Base-by-base conservation (phyloP, 2,329 filamentous ascomycete genomes). In the Colletotrichum sp. region DNA sequence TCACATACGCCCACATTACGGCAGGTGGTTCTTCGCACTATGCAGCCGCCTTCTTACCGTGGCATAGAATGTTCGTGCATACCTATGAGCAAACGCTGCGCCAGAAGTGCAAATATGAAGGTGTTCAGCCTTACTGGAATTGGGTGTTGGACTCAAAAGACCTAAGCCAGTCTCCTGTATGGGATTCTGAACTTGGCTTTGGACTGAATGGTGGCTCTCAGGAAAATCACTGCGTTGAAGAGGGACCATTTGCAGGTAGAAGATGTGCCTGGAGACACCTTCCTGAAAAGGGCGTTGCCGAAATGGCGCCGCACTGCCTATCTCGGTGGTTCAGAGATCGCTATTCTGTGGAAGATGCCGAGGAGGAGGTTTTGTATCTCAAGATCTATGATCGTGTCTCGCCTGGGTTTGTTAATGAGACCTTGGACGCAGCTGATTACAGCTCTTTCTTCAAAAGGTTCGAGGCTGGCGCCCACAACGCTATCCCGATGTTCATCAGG, bases 41-140 rank as follows among this genome's bases (percentile, higher is more conserved):
- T 8, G 61, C 61, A 16, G 61, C 61, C 32, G 61, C 32, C 66
- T 83, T 84, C 39, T 77, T 84, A 15, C 57, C 78, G 3, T 83
- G 82, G 81, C 82, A 84, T 62, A 66, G 82, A 7, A 82, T 82
- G 63, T 84, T 81, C 34, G 82, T 80, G 34, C 82, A 79, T 78
- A 32, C 80, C 5, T 84, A 83, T 32, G 82, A 84, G 72, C 76
- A 79, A 65, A 82, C 82, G 2, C 79, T 84, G 2, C 77, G 79
- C 5, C 70, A 80, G 4, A 82, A 84, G 77, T 84, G 82, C 44
- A 81, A 81, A 19, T 84, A 87, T 79, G 82, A 78, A 7, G 86
- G 86, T 29, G 82, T 80, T 68, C 85, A 87, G 32, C 85, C 85
- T 27, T 81, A 89, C 80, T 88, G 87, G 85, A 84, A 89, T 79